phyloP scores from a whole-genome alignment of 495 filamentous ascomycete genomes.

The Oidiodendron maius region DNA sequence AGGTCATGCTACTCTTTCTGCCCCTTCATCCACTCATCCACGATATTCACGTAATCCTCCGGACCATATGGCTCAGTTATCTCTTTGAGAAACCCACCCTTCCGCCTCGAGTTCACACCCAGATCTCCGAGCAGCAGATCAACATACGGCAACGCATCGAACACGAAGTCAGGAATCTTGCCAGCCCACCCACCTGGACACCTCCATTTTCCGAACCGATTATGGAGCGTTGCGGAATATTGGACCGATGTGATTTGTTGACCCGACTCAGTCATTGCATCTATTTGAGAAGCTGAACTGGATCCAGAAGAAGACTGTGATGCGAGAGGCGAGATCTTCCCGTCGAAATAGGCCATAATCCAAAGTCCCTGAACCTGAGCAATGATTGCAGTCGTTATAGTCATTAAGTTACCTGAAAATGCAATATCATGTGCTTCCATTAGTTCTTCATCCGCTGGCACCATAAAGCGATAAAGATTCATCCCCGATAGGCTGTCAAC shows the following conservation, averaged over 20 bases:
- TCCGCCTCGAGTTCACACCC: slow-evolving; percentile 18
- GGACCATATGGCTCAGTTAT: neutral
- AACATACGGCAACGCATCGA: slow-evolving; percentile 69
- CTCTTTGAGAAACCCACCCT: neutral
- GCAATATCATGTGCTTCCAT: slow-evolving; percentile 53
- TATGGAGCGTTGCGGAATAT: neutral
- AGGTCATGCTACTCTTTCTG: no score
- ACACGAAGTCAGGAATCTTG: slow-evolving; percentile 64
- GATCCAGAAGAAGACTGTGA: no score
- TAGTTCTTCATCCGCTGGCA: slow-evolving; percentile 53
- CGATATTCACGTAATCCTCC: neutral
- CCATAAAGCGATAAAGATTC: slow-evolving; percentile 61
- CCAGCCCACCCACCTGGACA: slow-evolving; percentile 43
- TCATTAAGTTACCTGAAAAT: slow-evolving; percentile 59
- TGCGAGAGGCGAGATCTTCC: slow-evolving; percentile 21
- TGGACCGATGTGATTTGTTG: no score
- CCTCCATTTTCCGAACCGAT: neutral
- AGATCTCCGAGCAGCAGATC: slow-evolving; percentile 31
- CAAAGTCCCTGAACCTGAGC: slow-evolving; percentile 68
- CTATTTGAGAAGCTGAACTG: no score
- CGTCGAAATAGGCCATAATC: slow-evolving; percentile 56
- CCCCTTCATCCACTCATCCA: neutral
- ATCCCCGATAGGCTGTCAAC: no score
- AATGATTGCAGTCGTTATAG: slow-evolving; percentile 54
- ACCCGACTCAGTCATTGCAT: no score